Base-by-base conservation (phyloP, 2,329 filamentous ascomycete genomes). In the Diaporthe aspalathi region DNA sequence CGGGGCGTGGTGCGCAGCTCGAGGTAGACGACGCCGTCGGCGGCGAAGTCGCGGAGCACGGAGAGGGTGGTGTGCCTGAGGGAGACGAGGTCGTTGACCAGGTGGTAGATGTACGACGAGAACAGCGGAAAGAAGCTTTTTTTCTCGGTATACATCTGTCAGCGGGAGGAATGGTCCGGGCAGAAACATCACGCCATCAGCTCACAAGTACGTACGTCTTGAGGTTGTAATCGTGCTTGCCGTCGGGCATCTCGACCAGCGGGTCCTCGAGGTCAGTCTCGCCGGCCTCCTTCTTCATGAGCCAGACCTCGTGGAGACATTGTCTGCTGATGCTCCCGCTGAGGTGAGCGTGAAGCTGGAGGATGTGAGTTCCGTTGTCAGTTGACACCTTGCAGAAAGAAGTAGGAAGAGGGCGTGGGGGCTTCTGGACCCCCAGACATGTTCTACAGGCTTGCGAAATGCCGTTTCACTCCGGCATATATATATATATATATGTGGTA, bases 1-100 rank as follows among this genome's bases (percentile, higher is more conserved):
- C 94, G 89, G 1, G 94, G 94, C 1, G 93, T 96, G 0, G 93
- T 95, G 53, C 94, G 90, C 29, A 96, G 87, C 79, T 97, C 94
- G 16, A 95, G 86, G 78, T 96, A 95, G 70, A 88, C 85, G 20
- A 95, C 91, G 45, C 92, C 92, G 77, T 96, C 93, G 32, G 80
- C 79, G 65, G 87, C 84, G 77, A 96, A 97, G 76, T 90, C 87
- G 24, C 82, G 73, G 8, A 94, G 84, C 54, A 95, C 92, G 6
- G 88, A 86, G 52, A 81, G 83, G 1, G 93, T 94, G 32, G 92
- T 89, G 75, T 88, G 86, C 50, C 82, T 83, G 60, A 94, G 82
- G 74, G 89, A 89, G 4, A 84, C 80, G 14, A 85, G 80, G 76
- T 92, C 89, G 76, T 89, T 89, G 81, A 92, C 87, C 45, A 97